Base-by-base conservation (phyloP, 176 grass and related monocot genomes). In the Paspalum notatum region DNA sequence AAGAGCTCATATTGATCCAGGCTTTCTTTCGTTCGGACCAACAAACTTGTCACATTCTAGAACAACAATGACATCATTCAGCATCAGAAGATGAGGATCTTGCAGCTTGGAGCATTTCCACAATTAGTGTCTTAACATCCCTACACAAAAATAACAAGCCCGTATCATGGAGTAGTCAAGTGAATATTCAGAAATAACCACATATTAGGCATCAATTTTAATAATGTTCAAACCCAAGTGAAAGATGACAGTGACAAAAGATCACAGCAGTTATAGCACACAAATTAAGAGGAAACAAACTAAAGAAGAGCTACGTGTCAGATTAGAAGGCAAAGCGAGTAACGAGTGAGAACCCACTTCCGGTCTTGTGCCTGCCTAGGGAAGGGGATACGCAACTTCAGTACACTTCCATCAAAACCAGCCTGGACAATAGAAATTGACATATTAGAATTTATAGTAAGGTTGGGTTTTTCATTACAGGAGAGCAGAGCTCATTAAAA, bases 61-160 rank as follows among this genome's bases (percentile, higher is more conserved):
- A 72, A 60, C 6, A 32, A 81, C 4, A 48, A 84, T 12, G 37
- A 40, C 8, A 55, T 93, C 68, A 93, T 85, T 87, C 41, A 48
- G 22, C 18, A 69, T 26, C 7, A 26, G 71, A 72, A 32, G 53
- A 71, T 41, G 88, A 72, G 45, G 72, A 47, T 81, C 78, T 91
- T 71, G 96, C 96, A 64, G 92, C 86, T 88, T 98, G 84, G 86
- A 93, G 92, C 96, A 98, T 95, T 81, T 98, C 96, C 43, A 98
- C 96, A 42, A 95, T 98, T 24, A 98, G 90, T 70, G 84, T 93
- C 84, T 95, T 93, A 25, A 93, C 96, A 82, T 95, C 96, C 86
- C 96, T 98, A 64, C 25, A 80, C 15, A 81, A 42, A 7, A 77
- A 87, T 62, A 62, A 38, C 53, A 69, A 12, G 4, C 6, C 4